A percentile compares a stretch with the other conserved stretches of the same genome.
Conservation (phyloP, 805 yeast genomes). For the Spathaspora arborariae region DNA sequence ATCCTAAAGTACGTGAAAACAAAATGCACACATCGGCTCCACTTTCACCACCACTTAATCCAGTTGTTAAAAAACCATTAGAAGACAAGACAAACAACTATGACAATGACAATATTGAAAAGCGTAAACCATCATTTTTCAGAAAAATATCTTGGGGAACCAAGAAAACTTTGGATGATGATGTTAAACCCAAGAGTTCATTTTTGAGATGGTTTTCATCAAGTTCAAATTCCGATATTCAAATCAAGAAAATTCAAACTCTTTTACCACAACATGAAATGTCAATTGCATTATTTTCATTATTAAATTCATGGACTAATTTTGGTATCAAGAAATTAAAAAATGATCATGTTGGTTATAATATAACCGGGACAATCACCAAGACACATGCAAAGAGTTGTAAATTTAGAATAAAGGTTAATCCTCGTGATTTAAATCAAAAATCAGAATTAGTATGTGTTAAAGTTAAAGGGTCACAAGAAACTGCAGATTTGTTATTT, state of each 20-base stretch:
- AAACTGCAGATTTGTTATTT: constrained; percentile 56
- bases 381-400: constrained; percentile 61
- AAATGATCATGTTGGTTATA: constrained; percentile 38
- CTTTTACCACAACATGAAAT: constrained; percentile 51
- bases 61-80: constrained; percentile 28
- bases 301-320: constrained; percentile 64
- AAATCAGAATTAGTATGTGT: constrained; percentile 56
- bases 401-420: constrained; percentile 54
- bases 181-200: constrained; percentile 22
- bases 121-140: constrained; percentile 39
- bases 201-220: constrained; percentile 44
- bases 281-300: constrained; percentile 59
- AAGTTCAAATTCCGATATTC: constrained; percentile 20
- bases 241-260: constrained; percentile 32
- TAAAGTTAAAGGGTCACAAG: constrained; percentile 61
- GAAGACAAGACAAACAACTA: constrained; percentile 29
- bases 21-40: constrained; percentile 14
- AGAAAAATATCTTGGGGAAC: constrained; percentile 51
- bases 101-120: no score
- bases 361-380: constrained; percentile 59
- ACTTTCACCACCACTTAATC: constrained; percentile 17
- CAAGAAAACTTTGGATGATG: constrained; percentile 36
- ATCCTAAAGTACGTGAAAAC: constrained; percentile 19
- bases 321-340: constrained; percentile 62
- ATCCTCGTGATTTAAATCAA: constrained; percentile 35